Evolutionary conservation across 2,329 filamentous ascomycete species (phyloP).

Genomic region (Annulohypoxylon truncatum): DNA sequence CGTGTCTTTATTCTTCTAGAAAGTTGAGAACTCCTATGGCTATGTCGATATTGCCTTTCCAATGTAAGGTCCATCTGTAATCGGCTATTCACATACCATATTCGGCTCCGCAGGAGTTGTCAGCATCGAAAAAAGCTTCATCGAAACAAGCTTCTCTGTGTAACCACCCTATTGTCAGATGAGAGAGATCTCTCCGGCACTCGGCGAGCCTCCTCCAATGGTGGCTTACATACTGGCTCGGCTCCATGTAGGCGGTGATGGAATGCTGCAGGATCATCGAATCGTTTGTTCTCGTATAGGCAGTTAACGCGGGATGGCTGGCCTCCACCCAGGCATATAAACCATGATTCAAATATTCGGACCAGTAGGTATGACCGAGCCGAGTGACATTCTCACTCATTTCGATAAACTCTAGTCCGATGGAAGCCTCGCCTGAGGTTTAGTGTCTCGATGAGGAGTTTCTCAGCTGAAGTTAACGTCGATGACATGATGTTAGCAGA

Average conservation of each 20-base stretch:
- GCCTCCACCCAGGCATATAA: conserved; percentile 1
- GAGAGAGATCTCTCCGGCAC: not conserved
- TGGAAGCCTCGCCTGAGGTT: not conserved
- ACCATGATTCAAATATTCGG: conserved; percentile 9
- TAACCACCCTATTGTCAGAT: not conserved
- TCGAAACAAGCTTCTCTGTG: not conserved
- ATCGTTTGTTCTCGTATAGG: not conserved
- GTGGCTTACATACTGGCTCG: not conserved
- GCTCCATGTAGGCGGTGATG: not conserved
- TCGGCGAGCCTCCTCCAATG: not conserved
- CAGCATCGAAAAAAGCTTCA: not conserved
- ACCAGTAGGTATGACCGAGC: conserved; percentile 27
- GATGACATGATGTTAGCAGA: not conserved
- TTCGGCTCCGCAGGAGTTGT: not conserved
- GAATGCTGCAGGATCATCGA: not conserved
- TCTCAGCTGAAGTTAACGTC: not conserved
- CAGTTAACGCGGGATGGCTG: not conserved
- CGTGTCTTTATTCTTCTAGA: not conserved
- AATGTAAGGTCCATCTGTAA: not conserved
- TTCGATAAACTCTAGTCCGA: conserved; percentile 17
- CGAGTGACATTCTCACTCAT: conserved; percentile 7
- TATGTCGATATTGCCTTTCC: not conserved
- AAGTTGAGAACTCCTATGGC: not conserved
- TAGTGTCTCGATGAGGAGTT: not conserved
- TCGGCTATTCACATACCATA: not conserved